A percentile compares a stretch with the other conserved stretches of the same genome.
Conservation (phyloP, 2,329 filamentous ascomycete species). For the Fusarium pseudonygamai region DNA sequence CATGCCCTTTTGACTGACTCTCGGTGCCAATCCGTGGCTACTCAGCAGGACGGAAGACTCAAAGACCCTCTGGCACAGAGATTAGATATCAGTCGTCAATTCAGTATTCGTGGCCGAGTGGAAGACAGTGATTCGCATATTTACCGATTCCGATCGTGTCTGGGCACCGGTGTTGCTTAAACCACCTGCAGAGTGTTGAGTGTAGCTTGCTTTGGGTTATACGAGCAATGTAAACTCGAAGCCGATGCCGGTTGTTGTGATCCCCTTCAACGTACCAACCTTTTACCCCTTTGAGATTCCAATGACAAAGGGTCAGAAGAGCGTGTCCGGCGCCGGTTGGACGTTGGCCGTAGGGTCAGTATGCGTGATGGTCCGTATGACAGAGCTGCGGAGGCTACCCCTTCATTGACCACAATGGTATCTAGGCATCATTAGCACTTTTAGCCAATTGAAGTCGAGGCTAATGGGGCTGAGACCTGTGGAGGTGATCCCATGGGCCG, state of each 20-base stretch:
- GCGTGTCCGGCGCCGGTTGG: not conserved
- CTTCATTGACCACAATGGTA: not conserved
- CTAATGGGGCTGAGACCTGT: not conserved
- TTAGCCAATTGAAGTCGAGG: fast-evolving
- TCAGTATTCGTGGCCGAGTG: fast-evolving
- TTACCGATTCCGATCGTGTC: not conserved
- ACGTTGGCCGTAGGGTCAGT: too few relatives aligned
- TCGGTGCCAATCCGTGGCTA: not conserved
- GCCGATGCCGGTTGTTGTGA: fast-evolving
- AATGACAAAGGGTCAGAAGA: fast-evolving
- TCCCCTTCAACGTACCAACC: fast-evolving
- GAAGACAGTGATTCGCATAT: not conserved
- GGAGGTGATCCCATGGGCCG: not conserved
- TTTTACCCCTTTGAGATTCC: fast-evolving
- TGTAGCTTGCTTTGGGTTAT: too few relatives aligned
- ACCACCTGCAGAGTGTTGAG: not conserved
- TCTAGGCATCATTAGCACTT: not conserved
- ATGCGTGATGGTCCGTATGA: not conserved
- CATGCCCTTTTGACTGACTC: not conserved
- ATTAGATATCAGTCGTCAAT: not conserved
- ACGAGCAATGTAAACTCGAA: too few relatives aligned
- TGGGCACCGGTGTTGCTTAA: fast-evolving
- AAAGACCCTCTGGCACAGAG: fast-evolving
- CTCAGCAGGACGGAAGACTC: fast-evolving
- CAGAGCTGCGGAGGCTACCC: not conserved